Base-by-base conservation (phyloP, 2,329 filamentous ascomycete genomes). In the Trichophyton verrucosum region DNA sequence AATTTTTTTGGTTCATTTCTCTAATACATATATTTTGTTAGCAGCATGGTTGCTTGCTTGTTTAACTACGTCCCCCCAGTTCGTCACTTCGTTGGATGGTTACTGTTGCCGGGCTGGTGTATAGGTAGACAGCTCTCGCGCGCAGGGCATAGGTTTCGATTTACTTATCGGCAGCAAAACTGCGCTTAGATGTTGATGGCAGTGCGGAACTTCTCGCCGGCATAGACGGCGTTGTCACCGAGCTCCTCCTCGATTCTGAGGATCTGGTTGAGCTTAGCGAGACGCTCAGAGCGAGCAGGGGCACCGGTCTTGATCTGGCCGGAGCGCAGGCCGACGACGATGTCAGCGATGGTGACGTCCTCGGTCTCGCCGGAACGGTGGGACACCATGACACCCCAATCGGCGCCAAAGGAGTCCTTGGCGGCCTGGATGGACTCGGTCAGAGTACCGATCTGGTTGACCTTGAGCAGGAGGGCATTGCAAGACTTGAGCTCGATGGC, bases 231-330 rank as follows among this genome's bases (percentile, higher is more conserved):
- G 71, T 94, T 87, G 71, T 86, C 83, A 70, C 91, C 91, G 66
- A 99, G 87, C 84, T 99, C 94, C 82, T 99, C 94, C 85, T 99
- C 94, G 71, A 99, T 99, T 75, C 94, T 90, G 74, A 99, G 88
- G 73, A 99, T 96, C 84, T 99, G 94, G 88, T 99, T 99, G 75
- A 99, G 89, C 86, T 99, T 99, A 78, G 94, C 94, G 69, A 97
- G 85, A 82, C 94, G 91, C 85, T 99, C 94, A 70, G 92, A 96
- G 73, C 94, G 88, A 75, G 88, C 88, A 70, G 94, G 94, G 65
- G 92, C 92, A 84, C 91, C 91, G 67, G 91, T 95, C 89, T 96
- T 96, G 86, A 99, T 97, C 84, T 99, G 90, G 69, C 94, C 94
- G 71, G 91, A 81, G 71, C 94, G 89, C 74, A 99, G 89, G 81